Percentiles rank a stretch among this genome's conserved stretches.
phyloP scores from a whole-genome alignment of 1,284 basidiomycete genomes.

The Naganishia liquefaciens region DNA sequence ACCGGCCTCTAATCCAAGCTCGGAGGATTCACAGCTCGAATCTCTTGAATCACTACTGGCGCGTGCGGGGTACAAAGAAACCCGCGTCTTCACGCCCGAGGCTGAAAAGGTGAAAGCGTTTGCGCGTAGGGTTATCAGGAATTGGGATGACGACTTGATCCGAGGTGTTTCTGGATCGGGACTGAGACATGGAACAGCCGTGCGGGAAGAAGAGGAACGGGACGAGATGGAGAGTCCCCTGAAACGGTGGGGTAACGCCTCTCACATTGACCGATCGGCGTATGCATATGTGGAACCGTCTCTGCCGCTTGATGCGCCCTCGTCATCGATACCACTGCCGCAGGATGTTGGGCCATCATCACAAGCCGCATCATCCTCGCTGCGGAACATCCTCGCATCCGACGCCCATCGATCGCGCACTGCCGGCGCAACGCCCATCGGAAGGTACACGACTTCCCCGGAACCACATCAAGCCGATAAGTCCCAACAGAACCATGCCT shows the following conservation, averaged over 20 bases:
- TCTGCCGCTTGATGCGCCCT: constrained; percentile 5
- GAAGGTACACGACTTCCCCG: no score
- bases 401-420: constrained; percentile 13
- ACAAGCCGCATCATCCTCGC: constrained; percentile 16
- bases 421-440: no score
- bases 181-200: constrained; percentile 4
- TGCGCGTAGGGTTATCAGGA: constrained; percentile 24
- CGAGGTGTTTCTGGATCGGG: neutral
- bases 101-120: constrained; percentile 54
- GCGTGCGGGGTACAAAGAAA: constrained; percentile 86
- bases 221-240: constrained; percentile 23
- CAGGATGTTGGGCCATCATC: neutral
- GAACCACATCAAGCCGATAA: neutral
- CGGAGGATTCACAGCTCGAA: constrained; percentile 22
- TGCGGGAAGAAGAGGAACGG: constrained; percentile 4
- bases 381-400: constrained; percentile 23
- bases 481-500: constrained; percentile 11
- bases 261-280: neutral
- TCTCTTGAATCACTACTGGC: constrained; percentile 72
- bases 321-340: constrained; percentile 2
- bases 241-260: constrained; percentile 24
- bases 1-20: neutral
- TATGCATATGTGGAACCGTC: constrained; percentile 17
- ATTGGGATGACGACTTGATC: neutral
- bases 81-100: constrained; percentile 80